These are phyloP conservation scores for Candida broadrunensis DNA, from an alignment of 805 yeast genomes.

Conservation along the genomic window DNA sequence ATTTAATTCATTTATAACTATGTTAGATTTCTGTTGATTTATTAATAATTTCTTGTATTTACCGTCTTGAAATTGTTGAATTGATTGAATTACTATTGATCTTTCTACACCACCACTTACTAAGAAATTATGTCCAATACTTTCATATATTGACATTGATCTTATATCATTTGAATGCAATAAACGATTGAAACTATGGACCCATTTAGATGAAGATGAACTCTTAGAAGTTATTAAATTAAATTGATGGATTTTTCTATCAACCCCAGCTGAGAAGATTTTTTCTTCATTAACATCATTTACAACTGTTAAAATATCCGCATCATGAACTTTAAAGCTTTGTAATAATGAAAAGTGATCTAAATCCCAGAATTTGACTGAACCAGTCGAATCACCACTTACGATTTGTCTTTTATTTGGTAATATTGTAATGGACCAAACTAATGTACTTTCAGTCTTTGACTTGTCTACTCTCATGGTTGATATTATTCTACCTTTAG, in stretches of 20 bases:
- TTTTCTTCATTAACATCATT: conserved; percentile 57
- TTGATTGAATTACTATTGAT: conserved; percentile 61
- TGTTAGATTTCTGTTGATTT: conserved; percentile 54
- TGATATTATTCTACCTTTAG: conserved; percentile 66
- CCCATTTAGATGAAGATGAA: conserved; percentile 56
- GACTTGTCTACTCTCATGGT: conserved; percentile 92
- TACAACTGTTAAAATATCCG: conserved; percentile 79
- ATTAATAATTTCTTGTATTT: conserved; percentile 68
- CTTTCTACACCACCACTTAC: conserved; percentile 85
- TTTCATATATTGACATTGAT: conserved; percentile 65
- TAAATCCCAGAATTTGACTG: conserved; percentile 90
- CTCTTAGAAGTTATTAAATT: conserved; percentile 36
- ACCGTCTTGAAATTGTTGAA: conserved; percentile 67
- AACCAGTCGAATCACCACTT: conserved; percentile 96
- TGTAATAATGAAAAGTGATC: conserved; percentile 73
- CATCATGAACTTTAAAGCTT: conserved; percentile 80
- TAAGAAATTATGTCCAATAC: conserved; percentile 64
- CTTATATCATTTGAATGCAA: conserved; percentile 87
- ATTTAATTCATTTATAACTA: conserved; percentile 43
- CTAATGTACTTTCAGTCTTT: conserved; percentile 79
- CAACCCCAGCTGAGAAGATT: conserved; percentile 89
- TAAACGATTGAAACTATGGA: conserved; percentile 68
- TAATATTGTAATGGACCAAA: conserved; percentile 78
- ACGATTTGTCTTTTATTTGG: conserved; percentile 69
- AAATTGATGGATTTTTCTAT: conserved; percentile 81